Percentiles rank a stretch among this genome's conserved stretches.
Evolutionary conservation across 2,329 filamentous ascomycete species (phyloP).

Genomic region (Juglanconis sp.): DNA sequence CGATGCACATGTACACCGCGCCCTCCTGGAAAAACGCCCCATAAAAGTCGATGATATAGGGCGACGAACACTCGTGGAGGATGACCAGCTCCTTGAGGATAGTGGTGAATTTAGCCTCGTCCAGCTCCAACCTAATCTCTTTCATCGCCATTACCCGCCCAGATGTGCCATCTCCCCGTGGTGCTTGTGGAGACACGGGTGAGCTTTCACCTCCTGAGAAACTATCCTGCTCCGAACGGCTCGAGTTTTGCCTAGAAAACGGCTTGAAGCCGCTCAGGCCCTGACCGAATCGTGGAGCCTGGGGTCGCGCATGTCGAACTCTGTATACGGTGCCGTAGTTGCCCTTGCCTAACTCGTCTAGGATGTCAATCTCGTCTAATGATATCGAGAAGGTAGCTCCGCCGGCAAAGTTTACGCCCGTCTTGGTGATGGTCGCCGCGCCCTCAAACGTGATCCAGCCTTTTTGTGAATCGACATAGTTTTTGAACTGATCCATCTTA

Average conservation of each 20-base stretch:
- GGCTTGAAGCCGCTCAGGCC: constrained; percentile 51
- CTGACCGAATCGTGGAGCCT: constrained; percentile 55
- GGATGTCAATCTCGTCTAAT: constrained; percentile 87
- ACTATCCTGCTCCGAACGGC: constrained; percentile 32
- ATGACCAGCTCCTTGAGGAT: constrained; percentile 98
- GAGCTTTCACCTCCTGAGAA: constrained; percentile 27
- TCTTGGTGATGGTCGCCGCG: constrained; percentile 83
- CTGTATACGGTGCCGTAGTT: constrained; percentile 99
- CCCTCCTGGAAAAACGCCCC: constrained; percentile 99
- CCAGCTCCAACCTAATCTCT: constrained; percentile 90
- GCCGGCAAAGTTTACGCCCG: constrained; percentile 88
- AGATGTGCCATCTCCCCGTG: constrained; percentile 45
- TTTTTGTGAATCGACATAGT: constrained; percentile 88
- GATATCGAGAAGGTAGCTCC: constrained; percentile 91
- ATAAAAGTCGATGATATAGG: constrained; percentile 98
- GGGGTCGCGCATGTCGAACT: constrained; percentile 75
- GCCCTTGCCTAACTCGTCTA: constrained; percentile 93
- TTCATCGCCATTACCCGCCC: constrained; percentile 98
- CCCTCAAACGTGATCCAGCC: constrained; percentile 91
- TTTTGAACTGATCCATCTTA: constrained; percentile 59
- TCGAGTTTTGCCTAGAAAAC: constrained; percentile 33
- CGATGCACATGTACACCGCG: constrained; percentile 98
- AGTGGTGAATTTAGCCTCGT: constrained; percentile 93
- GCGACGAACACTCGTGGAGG: constrained; percentile 88
- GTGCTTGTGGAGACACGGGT: constrained; percentile 23